Evolutionary conservation across 106 monocot genomes (phyloP), one percentile per base, ranked within the genome.

Genomic region (Allium sativum): DNA sequence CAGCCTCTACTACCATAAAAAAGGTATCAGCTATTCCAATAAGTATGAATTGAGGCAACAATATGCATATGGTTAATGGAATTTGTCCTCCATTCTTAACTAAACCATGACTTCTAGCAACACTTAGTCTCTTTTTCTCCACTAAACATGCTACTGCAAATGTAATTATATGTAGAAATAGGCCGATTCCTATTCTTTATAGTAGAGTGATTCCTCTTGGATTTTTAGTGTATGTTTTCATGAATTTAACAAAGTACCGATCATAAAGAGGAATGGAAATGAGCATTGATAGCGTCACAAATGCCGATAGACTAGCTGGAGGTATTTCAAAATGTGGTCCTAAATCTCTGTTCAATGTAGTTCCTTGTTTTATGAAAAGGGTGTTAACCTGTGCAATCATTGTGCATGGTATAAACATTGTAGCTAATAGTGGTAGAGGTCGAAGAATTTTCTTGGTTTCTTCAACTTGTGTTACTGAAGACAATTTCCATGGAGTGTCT

Each of bases 361-460:
- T 58, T 0, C 76, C 76, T 53, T 76, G 70, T 48, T 76, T 69
- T 19, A 75, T 21, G 56, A 73, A 73, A 41, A 75, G 62, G 41
- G 75, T 75, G 21, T 58, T 55, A 21, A 65, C 41, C 19, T 76
- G 76, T 15, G 76, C 50, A 19, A 65, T 44, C 70, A 76, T 65
- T 7, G 65, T 42, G 21, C 64, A 20, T 47, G 70, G 19, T 10
- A 76, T 55, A 58, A 76, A 48, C 46, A 56, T 62, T 6, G 55
- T 31, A 19, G 58, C 20, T 52, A 54, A 51, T 22, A 76, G 18
- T 1, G 70, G 76, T 9, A 76, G 17, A 56, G 70, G 45, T 40
- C 58, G 48, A 9, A 76, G 5, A 17, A 54, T 54, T 40, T 76
- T 64, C 52, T 76, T 76, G 9, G 76, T 76, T 51, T 76, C 70